These are phyloP conservation scores for Paratinospora sagittata DNA, from an alignment of 164 flowering plant genomes.

Conservation along the genomic window DNA sequence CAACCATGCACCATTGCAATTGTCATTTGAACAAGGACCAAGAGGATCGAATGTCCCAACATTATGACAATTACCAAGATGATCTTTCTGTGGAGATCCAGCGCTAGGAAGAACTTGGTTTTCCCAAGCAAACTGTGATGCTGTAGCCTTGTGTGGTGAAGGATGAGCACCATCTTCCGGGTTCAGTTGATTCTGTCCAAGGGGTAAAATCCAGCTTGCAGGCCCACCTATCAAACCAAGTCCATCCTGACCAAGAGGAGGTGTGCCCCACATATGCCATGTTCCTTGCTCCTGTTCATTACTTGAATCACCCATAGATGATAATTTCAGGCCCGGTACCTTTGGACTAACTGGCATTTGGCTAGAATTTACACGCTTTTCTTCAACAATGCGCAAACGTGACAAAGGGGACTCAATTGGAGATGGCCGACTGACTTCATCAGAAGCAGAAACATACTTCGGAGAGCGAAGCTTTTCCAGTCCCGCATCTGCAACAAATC, in stretches of 20 bases:
- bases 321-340: conserved; percentile 34
- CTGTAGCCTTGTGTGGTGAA: conserved; percentile 38
- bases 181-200: conserved; percentile 41
- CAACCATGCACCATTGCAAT: conserved; percentile 53
- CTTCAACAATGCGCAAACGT: conserved; percentile 49
- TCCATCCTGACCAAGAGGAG: conserved; percentile 79
- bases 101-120: conserved; percentile 36
- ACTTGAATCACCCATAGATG: conserved; percentile 26
- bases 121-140: conserved; percentile 44
- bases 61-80: conserved; percentile 39
- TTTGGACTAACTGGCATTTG: conserved; percentile 33
- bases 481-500: conserved; percentile 39
- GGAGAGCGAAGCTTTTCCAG: conserved; percentile 35
- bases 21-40: conserved; percentile 31
- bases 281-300: conserved; percentile 28
- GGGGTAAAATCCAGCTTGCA: conserved; percentile 57
- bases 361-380: conserved; percentile 38
- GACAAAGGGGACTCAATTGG: conserved; percentile 93
- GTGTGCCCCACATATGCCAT: conserved; percentile 89
- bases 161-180: conserved; percentile 43
- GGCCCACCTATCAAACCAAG: conserved; percentile 58
- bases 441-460: conserved; percentile 37
- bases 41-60: conserved; percentile 33
- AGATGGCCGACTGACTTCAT: conserved; percentile 66
- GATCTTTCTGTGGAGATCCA: conserved; percentile 37